phyloP scores from a whole-genome alignment of 2,329 filamentous ascomycete genomes.

The Aureobasidium melanogenum region DNA sequence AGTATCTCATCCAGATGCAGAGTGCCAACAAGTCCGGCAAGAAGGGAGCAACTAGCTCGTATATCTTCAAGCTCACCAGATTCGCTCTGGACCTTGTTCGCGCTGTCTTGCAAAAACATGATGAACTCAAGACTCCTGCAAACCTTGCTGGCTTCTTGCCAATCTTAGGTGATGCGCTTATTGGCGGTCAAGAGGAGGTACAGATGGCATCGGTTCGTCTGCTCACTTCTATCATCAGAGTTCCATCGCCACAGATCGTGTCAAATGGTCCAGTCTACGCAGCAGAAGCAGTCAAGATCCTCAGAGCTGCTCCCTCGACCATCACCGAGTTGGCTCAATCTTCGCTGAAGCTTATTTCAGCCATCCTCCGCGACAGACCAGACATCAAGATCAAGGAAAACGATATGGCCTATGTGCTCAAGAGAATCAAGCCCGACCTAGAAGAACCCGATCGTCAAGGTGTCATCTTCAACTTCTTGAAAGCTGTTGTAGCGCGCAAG shows the following conservation, averaged over 20 bases:
- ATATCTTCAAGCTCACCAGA: slow-evolving; percentile 77
- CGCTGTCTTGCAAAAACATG: slow-evolving; percentile 76
- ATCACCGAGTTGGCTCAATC: slow-evolving; percentile 79
- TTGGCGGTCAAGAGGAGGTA: slow-evolving; percentile 83
- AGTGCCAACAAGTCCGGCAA: slow-evolving; percentile 66
- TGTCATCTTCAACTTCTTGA: slow-evolving; percentile 88
- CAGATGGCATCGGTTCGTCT: slow-evolving; percentile 80
- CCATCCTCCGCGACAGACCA: slow-evolving; percentile 72
- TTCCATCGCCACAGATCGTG: slow-evolving; percentile 64
- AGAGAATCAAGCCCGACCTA: slow-evolving; percentile 75
- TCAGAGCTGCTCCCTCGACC: slow-evolving; percentile 68
- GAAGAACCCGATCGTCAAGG: slow-evolving; percentile 89
- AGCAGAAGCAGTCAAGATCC: slow-evolving; percentile 72
- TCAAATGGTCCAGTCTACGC: slow-evolving; percentile 68
- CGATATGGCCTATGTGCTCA: slow-evolving; percentile 73
- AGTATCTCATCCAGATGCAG: slow-evolving; percentile 70
- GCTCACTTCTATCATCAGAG: slow-evolving; percentile 75
- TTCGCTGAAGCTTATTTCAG: slow-evolving; percentile 77
- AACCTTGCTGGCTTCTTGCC: slow-evolving; percentile 83
- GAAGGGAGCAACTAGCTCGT: slow-evolving; percentile 63
- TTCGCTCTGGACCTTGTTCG: slow-evolving; percentile 85
- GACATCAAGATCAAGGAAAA: slow-evolving; percentile 69
- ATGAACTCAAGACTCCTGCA: slow-evolving; percentile 64
- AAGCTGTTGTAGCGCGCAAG: slow-evolving; percentile 75
- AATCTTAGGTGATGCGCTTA: slow-evolving; percentile 76